Percentiles rank a stretch among this genome's conserved stretches.
These are phyloP conservation scores for Apiotrichum mycotoxinovorans DNA, from an alignment of 1,284 basidiomycete genomes.

Conservation along the genomic window DNA sequence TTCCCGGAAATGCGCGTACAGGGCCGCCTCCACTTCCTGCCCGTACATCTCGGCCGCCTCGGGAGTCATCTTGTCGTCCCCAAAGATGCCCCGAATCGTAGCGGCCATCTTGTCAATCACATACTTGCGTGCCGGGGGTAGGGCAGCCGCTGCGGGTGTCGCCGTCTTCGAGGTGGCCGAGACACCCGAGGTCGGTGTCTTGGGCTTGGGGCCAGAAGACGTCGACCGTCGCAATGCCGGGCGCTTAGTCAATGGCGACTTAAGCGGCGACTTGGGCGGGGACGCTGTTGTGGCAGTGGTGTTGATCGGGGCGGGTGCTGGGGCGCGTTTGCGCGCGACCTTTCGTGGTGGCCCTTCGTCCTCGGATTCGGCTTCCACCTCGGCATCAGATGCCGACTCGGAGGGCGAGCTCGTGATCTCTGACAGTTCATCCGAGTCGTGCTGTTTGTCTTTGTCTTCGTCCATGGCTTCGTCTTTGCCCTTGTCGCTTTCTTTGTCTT, in stretches of 20 bases:
- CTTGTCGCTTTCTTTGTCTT: conserved; percentile 15
- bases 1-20: conserved; percentile 39
- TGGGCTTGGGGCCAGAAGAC: neutral
- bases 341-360: neutral
- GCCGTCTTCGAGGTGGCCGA: neutral
- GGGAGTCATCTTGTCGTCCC: conserved; percentile 17
- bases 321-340: neutral
- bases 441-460: neutral
- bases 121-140: conserved; percentile 36
- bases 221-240: too few species aligned
- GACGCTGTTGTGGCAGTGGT: neutral
- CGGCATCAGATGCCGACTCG: neutral
- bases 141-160: neutral
- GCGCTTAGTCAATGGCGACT: neutral
- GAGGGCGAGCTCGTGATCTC: neutral
- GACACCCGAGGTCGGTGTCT: neutral
- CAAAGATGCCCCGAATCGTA: conserved; percentile 29
- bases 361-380: neutral
- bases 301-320: neutral
- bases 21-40: conserved; percentile 28
- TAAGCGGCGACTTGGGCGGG: neutral
- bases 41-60: conserved; percentile 24
- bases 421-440: neutral
- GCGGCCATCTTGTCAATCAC: conserved; percentile 33
- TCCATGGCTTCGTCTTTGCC: neutral